phyloP scores from a whole-genome alignment of 768 basidiomycete genomes.

The Pisolithus sp. region DNA sequence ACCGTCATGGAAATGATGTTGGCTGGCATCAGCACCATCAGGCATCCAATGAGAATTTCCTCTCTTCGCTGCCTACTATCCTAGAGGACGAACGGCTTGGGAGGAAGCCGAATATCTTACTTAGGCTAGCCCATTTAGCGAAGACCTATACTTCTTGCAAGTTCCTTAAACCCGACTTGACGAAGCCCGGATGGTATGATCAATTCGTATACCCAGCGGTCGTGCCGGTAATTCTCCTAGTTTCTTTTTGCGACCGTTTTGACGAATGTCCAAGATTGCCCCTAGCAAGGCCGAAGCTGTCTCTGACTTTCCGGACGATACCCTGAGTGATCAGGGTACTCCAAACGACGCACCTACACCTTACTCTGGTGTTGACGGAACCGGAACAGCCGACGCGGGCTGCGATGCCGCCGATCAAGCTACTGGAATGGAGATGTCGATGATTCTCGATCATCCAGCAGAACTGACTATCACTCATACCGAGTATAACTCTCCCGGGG shows the following conservation, averaged over 20 bases:
- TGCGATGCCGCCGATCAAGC: neutral
- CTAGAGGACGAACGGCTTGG: constrained; percentile 34
- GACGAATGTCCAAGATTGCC: constrained; percentile 14
- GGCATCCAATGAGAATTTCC: constrained; percentile 12
- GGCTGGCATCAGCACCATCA: constrained; percentile 34
- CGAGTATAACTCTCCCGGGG: neutral
- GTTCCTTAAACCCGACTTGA: constrained; percentile 35
- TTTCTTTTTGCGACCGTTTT: neutral
- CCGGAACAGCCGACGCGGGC: neutral
- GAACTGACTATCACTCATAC: neutral
- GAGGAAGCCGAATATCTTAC: constrained; percentile 21
- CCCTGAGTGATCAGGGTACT: constrained; percentile 2
- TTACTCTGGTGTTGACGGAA: constrained; percentile 1
- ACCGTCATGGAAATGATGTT: constrained; percentile 10
- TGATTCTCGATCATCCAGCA: neutral
- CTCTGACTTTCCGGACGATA: constrained; percentile 8
- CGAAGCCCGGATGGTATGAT: constrained; percentile 64
- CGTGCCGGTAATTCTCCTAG: constrained; percentile 18
- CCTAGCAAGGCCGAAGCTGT: constrained; percentile 9
- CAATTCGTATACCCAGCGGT: constrained; percentile 14
- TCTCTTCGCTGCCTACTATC: constrained; percentile 5
- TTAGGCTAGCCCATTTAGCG: constrained; percentile 42
- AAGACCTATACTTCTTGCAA: constrained; percentile 41
- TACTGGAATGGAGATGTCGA: neutral
- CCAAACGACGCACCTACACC: neutral